phyloP scores from a whole-genome alignment of 306 rosid genomes.

The Malus sylvestris region DNA sequence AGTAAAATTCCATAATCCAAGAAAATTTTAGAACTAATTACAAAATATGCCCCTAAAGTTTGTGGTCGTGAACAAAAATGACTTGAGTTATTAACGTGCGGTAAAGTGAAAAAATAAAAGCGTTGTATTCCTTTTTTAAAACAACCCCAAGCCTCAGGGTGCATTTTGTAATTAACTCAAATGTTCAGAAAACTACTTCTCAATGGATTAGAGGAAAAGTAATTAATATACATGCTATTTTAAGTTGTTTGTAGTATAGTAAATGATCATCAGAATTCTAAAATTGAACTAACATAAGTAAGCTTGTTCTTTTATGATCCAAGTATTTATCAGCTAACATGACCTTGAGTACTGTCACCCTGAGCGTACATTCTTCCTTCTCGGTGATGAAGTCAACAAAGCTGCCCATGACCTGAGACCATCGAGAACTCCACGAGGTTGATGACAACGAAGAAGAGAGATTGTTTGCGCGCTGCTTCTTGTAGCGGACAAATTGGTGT shows the following conservation, averaged over 20 bases:
- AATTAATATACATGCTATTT: background rate
- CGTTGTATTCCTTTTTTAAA: no score
- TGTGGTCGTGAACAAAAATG: no score
- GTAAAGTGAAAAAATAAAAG: no score
- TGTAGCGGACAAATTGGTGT: slow-evolving; percentile 49
- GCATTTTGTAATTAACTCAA: no score
- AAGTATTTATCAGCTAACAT: slow-evolving; percentile 19
- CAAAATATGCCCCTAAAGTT: no score
- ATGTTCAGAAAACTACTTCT: background rate
- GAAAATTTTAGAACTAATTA: no score
- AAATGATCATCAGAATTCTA: background rate
- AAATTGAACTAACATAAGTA: background rate
- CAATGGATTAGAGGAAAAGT: background rate
- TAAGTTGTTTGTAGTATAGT: no score
- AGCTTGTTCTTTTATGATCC: background rate
- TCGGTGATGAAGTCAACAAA: slow-evolving; percentile 67
- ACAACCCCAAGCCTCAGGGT: no score
- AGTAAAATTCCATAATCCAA: background rate
- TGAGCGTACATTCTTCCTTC: slow-evolving; percentile 76
- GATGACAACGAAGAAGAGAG: slow-evolving; percentile 26
- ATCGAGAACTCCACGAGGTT: slow-evolving; percentile 26
- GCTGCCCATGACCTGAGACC: slow-evolving; percentile 45
- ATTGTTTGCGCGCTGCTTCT: slow-evolving; percentile 31
- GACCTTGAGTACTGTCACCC: slow-evolving; percentile 35
- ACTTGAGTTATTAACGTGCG: no score